Conservation (phyloP, 78 protist genomes). For the Neovahlkampfia damariscottae region DNA sequence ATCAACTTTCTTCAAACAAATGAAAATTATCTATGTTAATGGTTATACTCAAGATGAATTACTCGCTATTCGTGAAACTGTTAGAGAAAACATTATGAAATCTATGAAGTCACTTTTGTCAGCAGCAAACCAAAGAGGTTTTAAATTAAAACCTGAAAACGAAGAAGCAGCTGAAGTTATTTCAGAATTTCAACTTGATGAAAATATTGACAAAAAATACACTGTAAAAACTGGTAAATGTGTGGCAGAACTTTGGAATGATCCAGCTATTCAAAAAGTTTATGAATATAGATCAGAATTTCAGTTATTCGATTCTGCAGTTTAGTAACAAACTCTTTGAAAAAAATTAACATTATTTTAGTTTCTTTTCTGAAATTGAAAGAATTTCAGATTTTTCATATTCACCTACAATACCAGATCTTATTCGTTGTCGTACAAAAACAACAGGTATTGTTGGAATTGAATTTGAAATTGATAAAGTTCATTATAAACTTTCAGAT, state of each 20-base stretch:
- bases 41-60: constrained; percentile 56
- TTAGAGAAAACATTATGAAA: constrained; percentile 40
- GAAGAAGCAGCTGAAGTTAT: not conserved
- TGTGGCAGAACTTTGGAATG: constrained; percentile 3
- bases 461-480: not conserved
- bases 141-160: not conserved
- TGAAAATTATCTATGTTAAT: constrained; percentile 57
- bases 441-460: not conserved
- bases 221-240: constrained; percentile 14
- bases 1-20: constrained; percentile 64
- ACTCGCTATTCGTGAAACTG: constrained; percentile 31
- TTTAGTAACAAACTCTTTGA: not conserved
- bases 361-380: constrained; percentile 4
- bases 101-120: constrained; percentile 34
- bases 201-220: not conserved
- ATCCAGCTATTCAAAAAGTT: constrained; percentile 5
- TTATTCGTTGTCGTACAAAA: constrained; percentile 1
- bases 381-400: not conserved
- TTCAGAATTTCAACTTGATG: not conserved
- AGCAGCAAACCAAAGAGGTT: not conserved
- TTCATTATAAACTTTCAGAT: constrained; percentile 8
- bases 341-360: not conserved
- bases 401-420: constrained; percentile 4
- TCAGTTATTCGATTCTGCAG: constrained; percentile 9
- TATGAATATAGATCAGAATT: not conserved